These are phyloP conservation scores for Melocanna baccifera DNA, from an alignment of 176 grass and related monocot genomes.

Conservation along the genomic window DNA sequence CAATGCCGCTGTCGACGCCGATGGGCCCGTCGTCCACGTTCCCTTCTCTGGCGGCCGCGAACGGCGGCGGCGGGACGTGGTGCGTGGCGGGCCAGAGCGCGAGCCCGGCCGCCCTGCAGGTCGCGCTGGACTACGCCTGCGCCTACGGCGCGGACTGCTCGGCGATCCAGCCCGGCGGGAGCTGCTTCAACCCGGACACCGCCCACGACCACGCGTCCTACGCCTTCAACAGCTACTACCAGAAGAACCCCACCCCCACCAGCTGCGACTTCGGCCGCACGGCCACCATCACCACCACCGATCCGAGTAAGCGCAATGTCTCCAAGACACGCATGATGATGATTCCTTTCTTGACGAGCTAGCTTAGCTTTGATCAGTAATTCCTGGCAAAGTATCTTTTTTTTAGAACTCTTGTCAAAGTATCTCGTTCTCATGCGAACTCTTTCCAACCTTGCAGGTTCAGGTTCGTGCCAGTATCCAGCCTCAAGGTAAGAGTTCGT, in stretches of 20 bases:
- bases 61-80: slow-evolving; percentile 48
- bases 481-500: slow-evolving; percentile 51
- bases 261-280: slow-evolving; percentile 90
- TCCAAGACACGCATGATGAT: neutral
- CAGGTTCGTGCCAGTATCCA: slow-evolving; percentile 52
- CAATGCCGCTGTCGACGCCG: neutral
- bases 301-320: slow-evolving; percentile 61
- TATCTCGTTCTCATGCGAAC: neutral
- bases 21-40: slow-evolving; percentile 17
- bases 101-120: slow-evolving; percentile 60
- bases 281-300: slow-evolving; percentile 48
- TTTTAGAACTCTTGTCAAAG: neutral
- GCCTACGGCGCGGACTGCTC: slow-evolving; percentile 75
- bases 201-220: slow-evolving; percentile 73
- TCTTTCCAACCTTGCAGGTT: slow-evolving; percentile 29
- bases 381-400: too few relatives aligned
- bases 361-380: neutral
- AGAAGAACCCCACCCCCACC: slow-evolving; percentile 56
- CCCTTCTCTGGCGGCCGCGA: slow-evolving; percentile 21
- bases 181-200: slow-evolving; percentile 73
- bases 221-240: slow-evolving; percentile 94
- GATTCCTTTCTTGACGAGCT: neutral
- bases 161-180: slow-evolving; percentile 58
- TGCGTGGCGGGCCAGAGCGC: slow-evolving; percentile 68
- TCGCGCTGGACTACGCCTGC: slow-evolving; percentile 80